Evolutionary conservation across 805 yeast species (phyloP), one percentile per base, ranked within the genome.

Genomic region (Candida lessepsii): DNA sequence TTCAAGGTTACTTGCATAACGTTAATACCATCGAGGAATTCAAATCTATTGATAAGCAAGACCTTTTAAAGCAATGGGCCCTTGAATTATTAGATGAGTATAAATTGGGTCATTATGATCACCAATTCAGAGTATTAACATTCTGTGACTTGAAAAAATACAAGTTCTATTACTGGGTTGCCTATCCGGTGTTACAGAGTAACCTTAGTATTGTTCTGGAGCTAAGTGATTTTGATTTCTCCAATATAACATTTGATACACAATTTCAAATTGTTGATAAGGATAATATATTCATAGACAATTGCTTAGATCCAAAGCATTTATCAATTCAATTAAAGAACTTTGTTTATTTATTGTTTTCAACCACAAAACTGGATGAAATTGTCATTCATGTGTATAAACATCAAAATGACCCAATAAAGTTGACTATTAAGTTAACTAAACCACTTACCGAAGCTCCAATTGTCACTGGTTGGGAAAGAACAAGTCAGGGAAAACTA

Each of bases 111-210:
- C 41, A 45, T 49, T 4, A 50, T 25, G 39, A 48, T 49, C 8
- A 55, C 48, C 51, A 46, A 23, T 62, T 69, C 41, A 53, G 52
- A 32, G 42, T 68, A 9, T 64, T 90, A 20, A 72, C 89, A 29
- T 93, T 81, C 63, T 84, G 95, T 1, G 99, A 93, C 60, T 72
- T 93, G 56, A 93, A 93, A 59, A 87, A 85, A 62, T 90, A 85
- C 66, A 81, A 76, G 53, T 91, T 84, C 56, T 84, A 76, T 54
- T 90, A 93, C 61, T 95, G 99, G 99, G 75, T 86, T 48, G 83
- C 87, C 11, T 80, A 79, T 47, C 97, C 99, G 0, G 63, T 76
- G 1, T 58, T 87, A 24, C 26, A 44, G 14, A 42, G 45, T 20
- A 16, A 35, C 15, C 39, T 46, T 42, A 14, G 15, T 10, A 30